phyloP scores from a whole-genome alignment of 23 red algal genomes.

The Gracilariopsis chorda region DNA sequence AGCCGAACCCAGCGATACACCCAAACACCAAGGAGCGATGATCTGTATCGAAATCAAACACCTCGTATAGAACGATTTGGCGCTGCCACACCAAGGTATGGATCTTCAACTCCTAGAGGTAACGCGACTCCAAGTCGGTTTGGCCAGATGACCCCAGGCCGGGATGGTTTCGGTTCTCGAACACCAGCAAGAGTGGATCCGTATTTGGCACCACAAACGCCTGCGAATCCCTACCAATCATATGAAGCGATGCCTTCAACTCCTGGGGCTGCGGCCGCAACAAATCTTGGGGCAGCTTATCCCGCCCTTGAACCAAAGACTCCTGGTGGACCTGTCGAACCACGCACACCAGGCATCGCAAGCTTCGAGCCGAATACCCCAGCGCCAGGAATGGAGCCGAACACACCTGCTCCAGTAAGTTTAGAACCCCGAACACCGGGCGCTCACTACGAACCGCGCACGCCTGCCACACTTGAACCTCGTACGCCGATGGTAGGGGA shows the following conservation, averaged over 20 bases:
- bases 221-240: background rate
- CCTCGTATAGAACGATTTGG: constrained; percentile 11
- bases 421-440: constrained; percentile 26
- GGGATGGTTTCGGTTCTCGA: background rate
- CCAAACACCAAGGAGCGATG: background rate
- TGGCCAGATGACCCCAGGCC: constrained; percentile 9
- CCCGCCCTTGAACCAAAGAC: constrained; percentile 30
- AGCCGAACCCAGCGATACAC: background rate
- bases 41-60: constrained; percentile 14
- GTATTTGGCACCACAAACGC: background rate
- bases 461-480: constrained; percentile 38
- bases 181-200: background rate
- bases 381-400: constrained; percentile 46
- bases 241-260: constrained; percentile 7
- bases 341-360: constrained; percentile 25
- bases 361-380: constrained; percentile 19
- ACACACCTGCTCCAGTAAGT: constrained; percentile 26
- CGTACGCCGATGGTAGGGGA: constrained; percentile 58
- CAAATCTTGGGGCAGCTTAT: background rate
- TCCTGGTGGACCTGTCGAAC: constrained; percentile 7
- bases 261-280: background rate
- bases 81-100: background rate
- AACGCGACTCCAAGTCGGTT: constrained; percentile 30
- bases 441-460: constrained; percentile 47
- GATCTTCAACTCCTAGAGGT: constrained; percentile 24